phyloP scores from a whole-genome alignment of 129 eudicot genomes.

The Logfia minima region DNA sequence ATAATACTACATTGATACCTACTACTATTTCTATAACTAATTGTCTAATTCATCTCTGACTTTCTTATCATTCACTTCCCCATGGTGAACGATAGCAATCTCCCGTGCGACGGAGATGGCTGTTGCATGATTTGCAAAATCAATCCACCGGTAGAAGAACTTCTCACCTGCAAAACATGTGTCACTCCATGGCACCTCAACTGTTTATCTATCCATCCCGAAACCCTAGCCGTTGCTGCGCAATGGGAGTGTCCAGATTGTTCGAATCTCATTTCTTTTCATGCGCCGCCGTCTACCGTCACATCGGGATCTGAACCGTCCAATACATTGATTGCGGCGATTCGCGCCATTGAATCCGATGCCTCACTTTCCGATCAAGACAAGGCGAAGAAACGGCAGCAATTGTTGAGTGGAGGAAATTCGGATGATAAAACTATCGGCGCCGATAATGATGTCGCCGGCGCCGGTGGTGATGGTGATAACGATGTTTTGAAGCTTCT shows the following conservation, averaged over 20 bases:
- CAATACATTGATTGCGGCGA: constrained; percentile 39
- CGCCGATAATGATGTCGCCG: not conserved
- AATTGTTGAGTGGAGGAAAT: constrained; percentile 49
- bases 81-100: constrained; percentile 53
- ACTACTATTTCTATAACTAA: too few species aligned
- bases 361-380: constrained; percentile 53
- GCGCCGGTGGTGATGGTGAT: not conserved
- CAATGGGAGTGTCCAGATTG: constrained; percentile 89
- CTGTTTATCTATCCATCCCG: constrained; percentile 52
- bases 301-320: constrained; percentile 22
- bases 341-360: constrained; percentile 71
- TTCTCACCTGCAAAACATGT: constrained; percentile 65
- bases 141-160: constrained; percentile 50
- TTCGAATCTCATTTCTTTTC: constrained; percentile 32
- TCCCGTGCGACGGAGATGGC: constrained; percentile 84
- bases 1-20: too few species aligned
- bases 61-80: constrained; percentile 27
- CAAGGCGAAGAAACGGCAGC: constrained; percentile 67
- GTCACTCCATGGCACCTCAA: constrained; percentile 81
- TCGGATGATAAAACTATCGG: not conserved
- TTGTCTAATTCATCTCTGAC: not conserved
- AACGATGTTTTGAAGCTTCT: constrained; percentile 54
- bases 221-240: constrained; percentile 46
- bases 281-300: constrained; percentile 12
- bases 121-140: constrained; percentile 71